These are phyloP conservation scores for Paracamarosporium sp. DNA, from an alignment of 2,329 filamentous ascomycete species.

Conservation along the genomic window DNA sequence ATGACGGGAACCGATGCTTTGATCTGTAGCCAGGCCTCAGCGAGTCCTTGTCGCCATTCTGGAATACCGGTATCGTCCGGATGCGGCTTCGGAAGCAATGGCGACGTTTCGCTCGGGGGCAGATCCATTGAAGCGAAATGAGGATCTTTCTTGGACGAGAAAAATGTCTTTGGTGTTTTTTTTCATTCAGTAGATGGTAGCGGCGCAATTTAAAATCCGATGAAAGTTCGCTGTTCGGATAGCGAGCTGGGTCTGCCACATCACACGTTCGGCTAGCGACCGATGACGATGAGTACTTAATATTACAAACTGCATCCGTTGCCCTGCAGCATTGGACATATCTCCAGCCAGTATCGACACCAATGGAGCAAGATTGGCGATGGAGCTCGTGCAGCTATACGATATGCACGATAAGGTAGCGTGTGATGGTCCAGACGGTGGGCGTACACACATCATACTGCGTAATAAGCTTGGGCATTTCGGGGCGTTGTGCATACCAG, in stretches of 20 bases:
- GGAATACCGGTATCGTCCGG: not conserved
- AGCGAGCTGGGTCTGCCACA: not conserved
- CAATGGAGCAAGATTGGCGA: not conserved
- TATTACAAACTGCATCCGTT: not conserved
- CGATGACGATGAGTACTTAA: not conserved
- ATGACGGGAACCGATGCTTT: slow-evolving; percentile 79
- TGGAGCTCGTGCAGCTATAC: not conserved
- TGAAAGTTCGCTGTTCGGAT: not conserved
- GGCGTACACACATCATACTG: not conserved
- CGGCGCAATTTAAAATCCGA: not conserved
- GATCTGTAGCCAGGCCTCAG: slow-evolving; percentile 62
- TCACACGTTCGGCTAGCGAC: not conserved
- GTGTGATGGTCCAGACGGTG: not conserved
- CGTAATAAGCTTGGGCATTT: not conserved
- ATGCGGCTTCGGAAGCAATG: slow-evolving; percentile 2
- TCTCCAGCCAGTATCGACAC: not conserved
- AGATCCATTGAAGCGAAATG: not conserved
- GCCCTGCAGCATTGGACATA: not conserved
- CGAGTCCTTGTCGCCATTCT: slow-evolving; percentile 1
- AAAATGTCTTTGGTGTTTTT: not conserved
- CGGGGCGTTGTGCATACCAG: not conserved
- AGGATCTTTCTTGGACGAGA: not conserved
- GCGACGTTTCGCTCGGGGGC: slow-evolving; percentile 4
- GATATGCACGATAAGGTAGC: slow-evolving; percentile 6
- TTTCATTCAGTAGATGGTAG: not conserved